Conservation (phyloP, 2,329 filamentous ascomycete genomes). For the Blastomyces silverae region DNA sequence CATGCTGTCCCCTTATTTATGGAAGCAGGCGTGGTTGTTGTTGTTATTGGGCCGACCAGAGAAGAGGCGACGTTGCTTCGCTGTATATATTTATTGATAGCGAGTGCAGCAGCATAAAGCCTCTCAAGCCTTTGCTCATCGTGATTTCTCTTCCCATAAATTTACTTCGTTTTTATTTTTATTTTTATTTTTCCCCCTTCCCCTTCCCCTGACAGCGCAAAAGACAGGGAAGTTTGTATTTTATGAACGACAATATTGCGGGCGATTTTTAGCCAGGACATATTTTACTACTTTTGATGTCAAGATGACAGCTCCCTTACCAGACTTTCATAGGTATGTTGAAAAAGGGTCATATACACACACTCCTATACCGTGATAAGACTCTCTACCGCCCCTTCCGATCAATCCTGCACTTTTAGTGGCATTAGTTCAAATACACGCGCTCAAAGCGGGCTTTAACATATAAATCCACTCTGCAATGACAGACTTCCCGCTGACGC, state of each 20-base stretch:
- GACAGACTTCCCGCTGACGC: conserved; percentile 23
- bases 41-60: neutral
- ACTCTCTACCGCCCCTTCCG: neutral
- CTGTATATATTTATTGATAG: conserved; percentile 7
- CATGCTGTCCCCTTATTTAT: conserved; percentile 7
- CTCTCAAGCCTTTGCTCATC: neutral
- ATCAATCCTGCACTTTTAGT: neutral
- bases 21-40: neutral
- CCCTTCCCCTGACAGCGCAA: neutral
- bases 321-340: conserved; percentile 34
- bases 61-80: neutral
- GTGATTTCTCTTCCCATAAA: neutral
- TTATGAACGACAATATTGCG: conserved; percentile 1
- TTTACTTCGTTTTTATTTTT: neutral
- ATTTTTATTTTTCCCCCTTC: neutral
- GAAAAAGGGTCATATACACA: neutral
- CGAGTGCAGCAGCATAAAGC: conserved; percentile 6
- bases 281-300: neutral
- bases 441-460: conserved; percentile 14
- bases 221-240: conserved; percentile 4
- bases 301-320: conserved; percentile 22
- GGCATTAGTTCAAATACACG: conserved; percentile 3
- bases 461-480: conserved; percentile 16
- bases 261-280: neutral
- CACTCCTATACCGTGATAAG: neutral